A percentile compares a stretch with the other conserved stretches of the same genome.
Conservation (phyloP, 768 basidiomycete species). For the Suillus variegatus region DNA sequence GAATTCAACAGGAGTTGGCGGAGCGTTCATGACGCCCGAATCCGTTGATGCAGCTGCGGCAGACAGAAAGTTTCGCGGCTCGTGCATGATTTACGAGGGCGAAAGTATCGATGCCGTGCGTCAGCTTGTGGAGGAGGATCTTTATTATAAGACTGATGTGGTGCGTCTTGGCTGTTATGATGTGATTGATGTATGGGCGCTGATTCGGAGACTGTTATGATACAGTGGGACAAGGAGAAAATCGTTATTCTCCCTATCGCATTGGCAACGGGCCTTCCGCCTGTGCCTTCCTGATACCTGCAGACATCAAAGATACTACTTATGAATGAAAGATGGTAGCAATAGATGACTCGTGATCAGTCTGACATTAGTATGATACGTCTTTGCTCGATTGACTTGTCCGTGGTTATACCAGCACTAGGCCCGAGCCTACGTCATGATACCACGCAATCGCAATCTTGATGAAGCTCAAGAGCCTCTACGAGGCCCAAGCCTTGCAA, state of each 20-base stretch:
- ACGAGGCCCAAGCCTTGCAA: not conserved
- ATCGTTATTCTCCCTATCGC: slow-evolving; percentile 50
- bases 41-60: slow-evolving; percentile 47
- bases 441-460: not conserved
- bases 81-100: slow-evolving; percentile 54
- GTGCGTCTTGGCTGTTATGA: slow-evolving; percentile 14
- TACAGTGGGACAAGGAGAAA: slow-evolving; percentile 59
- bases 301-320: too few relatives aligned
- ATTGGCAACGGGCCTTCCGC: slow-evolving; percentile 27
- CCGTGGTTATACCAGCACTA: too few relatives aligned
- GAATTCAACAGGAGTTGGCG: slow-evolving; percentile 48
- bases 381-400: too few relatives aligned
- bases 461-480: not conserved
- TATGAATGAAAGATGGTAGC: not conserved
- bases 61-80: slow-evolving; percentile 61
- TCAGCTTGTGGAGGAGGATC: slow-evolving; percentile 24
- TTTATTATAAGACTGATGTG: slow-evolving; percentile 25
- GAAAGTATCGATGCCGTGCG: slow-evolving; percentile 47
- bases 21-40: slow-evolving; percentile 56
- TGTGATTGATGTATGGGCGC: not conserved
- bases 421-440: not conserved
- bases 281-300: slow-evolving; percentile 8
- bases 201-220: not conserved
- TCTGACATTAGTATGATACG: too few relatives aligned
- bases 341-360: not conserved